phyloP scores from a whole-genome alignment of 345 rosid species.

The Populus pruinosa region DNA sequence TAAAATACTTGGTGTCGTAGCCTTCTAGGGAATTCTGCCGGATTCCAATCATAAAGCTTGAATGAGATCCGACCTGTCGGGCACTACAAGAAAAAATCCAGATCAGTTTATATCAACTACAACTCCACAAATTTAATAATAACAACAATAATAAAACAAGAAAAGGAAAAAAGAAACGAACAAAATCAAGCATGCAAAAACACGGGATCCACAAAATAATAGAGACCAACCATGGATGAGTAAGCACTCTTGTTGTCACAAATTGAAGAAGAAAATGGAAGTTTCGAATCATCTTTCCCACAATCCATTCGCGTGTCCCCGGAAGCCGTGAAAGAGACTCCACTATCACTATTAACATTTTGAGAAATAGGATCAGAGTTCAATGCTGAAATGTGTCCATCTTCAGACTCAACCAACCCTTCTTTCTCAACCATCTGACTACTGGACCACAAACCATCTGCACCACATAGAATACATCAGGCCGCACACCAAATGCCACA shows the following conservation, averaged over 20 bases:
- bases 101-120: constrained; percentile 11
- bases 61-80: constrained; percentile 97
- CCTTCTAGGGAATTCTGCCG: constrained; percentile 97
- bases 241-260: constrained; percentile 62
- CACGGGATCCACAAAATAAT: not conserved
- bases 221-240: constrained; percentile 68
- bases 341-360: constrained; percentile 54
- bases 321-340: constrained; percentile 25
- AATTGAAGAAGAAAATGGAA: constrained; percentile 53
- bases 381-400: constrained; percentile 41
- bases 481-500: too few relatives aligned
- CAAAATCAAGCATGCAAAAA: constrained; percentile 8
- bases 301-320: constrained; percentile 49
- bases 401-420: constrained; percentile 54
- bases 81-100: constrained; percentile 48
- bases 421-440: constrained; percentile 61
- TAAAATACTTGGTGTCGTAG: constrained; percentile 96
- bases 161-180: not conserved
- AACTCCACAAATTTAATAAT: not conserved
- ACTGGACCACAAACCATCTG: not conserved
- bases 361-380: constrained; percentile 46
- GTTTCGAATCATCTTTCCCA: constrained; percentile 53
- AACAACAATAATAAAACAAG: not conserved
- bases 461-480: not conserved
- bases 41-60: constrained; percentile 99